phyloP scores from a whole-genome alignment of 768 basidiomycete genomes.

The Agaricus subrufescens region DNA sequence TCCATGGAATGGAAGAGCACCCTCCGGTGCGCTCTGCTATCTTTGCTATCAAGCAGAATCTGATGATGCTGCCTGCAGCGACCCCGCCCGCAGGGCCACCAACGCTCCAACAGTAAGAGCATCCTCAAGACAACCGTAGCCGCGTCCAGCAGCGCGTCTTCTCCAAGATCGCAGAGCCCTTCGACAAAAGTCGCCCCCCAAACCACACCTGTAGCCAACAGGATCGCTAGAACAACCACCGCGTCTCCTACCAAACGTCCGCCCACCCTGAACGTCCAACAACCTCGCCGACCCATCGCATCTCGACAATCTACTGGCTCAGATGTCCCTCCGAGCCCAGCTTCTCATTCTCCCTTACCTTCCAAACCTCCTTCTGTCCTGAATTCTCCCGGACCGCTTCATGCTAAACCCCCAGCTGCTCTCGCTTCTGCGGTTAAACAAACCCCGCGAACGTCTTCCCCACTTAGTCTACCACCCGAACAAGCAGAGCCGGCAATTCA shows the following conservation, averaged over 20 bases:
- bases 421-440: background rate
- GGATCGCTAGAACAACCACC: conserved; percentile 15
- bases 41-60: background rate
- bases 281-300: conserved; percentile 45
- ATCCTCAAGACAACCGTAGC: conserved; percentile 23
- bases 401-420: no score
- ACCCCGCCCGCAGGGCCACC: conserved; percentile 39
- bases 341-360: conserved; percentile 20
- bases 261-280: conserved; percentile 35
- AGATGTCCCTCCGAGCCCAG: conserved; percentile 26
- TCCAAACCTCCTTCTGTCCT: conserved; percentile 17
- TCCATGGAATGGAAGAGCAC: conserved; percentile 44
- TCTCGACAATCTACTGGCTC: conserved; percentile 35
- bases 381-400: no score
- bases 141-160: conserved; percentile 44
- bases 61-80: conserved; percentile 12
- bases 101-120: conserved; percentile 52
- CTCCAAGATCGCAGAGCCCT: conserved; percentile 66
- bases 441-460: conserved; percentile 29
- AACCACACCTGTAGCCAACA: conserved; percentile 17
- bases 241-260: conserved; percentile 58
- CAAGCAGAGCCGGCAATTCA: conserved; percentile 16
- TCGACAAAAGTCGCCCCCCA: conserved; percentile 36
- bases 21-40: conserved; percentile 11
- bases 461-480: conserved; percentile 31